These are phyloP conservation scores for Candida ponderosae DNA, from an alignment of 805 yeast genomes.

Conservation along the genomic window DNA sequence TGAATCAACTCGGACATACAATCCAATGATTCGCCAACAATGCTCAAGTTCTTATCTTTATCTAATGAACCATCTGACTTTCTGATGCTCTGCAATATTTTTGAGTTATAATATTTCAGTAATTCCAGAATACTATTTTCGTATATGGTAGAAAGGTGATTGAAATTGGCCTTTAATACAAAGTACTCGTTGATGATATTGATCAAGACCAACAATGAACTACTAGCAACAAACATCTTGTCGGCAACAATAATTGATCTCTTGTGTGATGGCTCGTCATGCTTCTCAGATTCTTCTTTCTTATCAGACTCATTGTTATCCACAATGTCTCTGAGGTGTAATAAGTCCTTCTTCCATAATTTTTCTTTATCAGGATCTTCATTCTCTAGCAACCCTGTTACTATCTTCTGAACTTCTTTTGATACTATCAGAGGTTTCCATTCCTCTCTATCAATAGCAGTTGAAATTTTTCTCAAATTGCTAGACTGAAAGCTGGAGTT, in stretches of 20 bases:
- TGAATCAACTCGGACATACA: conserved; percentile 28
- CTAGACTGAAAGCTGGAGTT: conserved; percentile 46
- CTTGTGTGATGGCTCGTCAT: conserved; percentile 22
- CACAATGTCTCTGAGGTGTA: conserved; percentile 14
- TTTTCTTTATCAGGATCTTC: conserved; percentile 35
- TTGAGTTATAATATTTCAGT: conserved; percentile 43
- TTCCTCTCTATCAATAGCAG: conserved; percentile 53
- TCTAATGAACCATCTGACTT: conserved; percentile 13
- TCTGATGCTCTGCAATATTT: conserved; percentile 23
- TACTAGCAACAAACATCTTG: conserved; percentile 50
- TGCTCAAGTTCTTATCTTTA: conserved; percentile 27
- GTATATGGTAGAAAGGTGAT: conserved; percentile 29
- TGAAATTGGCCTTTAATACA: conserved; percentile 49
- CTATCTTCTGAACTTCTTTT: conserved; percentile 35
- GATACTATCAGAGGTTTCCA: conserved; percentile 75
- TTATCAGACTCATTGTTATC: conserved; percentile 1
- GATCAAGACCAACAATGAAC: conserved; percentile 35
- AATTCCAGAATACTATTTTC: conserved; percentile 37
- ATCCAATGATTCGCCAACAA: conserved; percentile 34
- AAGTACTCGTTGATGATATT: conserved; percentile 42
- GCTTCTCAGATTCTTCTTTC: conserved; percentile 4
- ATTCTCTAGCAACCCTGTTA: conserved; percentile 44
- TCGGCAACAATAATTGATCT: conserved; percentile 41
- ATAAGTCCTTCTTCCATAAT: conserved; percentile 35
- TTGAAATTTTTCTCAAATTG: conserved; percentile 37